A percentile compares a stretch with the other conserved stretches of the same genome.
phyloP scores from a whole-genome alignment of 192 early-diverging fungal species.

The Podila horticola region DNA sequence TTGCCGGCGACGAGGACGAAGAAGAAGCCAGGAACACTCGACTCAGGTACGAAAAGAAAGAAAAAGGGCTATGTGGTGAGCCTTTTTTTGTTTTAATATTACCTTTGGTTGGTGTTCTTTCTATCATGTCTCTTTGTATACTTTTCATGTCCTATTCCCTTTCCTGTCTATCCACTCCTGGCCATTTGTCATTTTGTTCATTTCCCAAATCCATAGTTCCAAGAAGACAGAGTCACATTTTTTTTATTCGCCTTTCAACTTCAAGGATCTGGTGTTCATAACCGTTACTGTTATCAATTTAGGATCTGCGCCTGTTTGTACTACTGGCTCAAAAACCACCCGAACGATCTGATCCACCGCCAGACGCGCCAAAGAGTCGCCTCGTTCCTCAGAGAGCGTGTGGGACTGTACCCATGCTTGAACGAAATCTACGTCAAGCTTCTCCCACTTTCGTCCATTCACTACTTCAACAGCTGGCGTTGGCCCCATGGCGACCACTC shows the following conservation, averaged over 20 bases:
- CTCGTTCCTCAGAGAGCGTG: constrained; percentile 28
- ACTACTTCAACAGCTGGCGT: constrained; percentile 31
- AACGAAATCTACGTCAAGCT: constrained; percentile 37
- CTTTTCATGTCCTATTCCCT: not conserved
- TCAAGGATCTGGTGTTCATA: not conserved
- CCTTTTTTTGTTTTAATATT: too few species aligned
- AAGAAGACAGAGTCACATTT: too few species aligned
- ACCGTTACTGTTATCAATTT: not conserved
- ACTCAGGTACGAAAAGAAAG: constrained; percentile 17
- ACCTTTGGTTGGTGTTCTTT: not conserved
- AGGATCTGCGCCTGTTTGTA: constrained; percentile 37
- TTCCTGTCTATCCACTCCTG: too few species aligned
- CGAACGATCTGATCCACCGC: constrained; percentile 51
- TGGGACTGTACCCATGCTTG: constrained; percentile 32
- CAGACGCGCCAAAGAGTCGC: constrained; percentile 44
- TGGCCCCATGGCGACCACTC: constrained; percentile 19
- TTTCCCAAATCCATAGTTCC: too few species aligned
- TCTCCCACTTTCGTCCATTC: constrained; percentile 31
- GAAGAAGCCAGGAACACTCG: constrained; percentile 32
- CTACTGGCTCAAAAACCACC: constrained; percentile 46
- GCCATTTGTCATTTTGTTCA: too few species aligned
- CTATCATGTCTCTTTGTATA: not conserved
- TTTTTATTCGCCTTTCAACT: not conserved
- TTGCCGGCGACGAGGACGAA: constrained; percentile 35
- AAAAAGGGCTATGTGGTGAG: too few species aligned